Evolutionary conservation across 495 filamentous ascomycete species (phyloP).

Genomic region (Xylaria palmicola): DNA sequence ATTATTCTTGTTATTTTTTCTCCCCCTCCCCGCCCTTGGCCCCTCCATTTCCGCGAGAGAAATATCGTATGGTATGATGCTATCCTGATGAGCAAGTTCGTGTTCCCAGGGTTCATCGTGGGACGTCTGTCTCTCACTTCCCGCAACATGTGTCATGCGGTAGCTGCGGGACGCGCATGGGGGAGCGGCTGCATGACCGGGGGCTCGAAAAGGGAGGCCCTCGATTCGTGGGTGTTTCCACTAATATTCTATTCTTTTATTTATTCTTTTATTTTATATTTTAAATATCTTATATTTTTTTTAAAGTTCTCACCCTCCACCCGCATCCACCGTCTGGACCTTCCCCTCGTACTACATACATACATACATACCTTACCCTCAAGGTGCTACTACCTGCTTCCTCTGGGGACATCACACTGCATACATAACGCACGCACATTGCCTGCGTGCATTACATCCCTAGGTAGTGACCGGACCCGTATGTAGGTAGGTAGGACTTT

Average conservation of each 20-base stretch:
- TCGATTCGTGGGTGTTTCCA: no score
- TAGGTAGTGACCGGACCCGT: neutral
- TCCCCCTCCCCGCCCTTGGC: neutral
- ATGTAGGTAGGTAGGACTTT: neutral
- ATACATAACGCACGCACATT: neutral
- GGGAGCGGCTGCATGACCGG: no score
- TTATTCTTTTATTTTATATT: no score
- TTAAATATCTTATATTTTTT: neutral
- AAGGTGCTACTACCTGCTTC: neutral
- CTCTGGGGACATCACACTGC: no score
- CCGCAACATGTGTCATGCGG: neutral
- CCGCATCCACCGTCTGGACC: neutral
- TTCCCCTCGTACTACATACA: neutral
- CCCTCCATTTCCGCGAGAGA: no score
- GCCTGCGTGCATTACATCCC: neutral
- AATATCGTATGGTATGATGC: neutral
- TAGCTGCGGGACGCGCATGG: neutral
- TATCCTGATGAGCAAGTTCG: neutral
- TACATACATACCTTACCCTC: slow-evolving; percentile 6
- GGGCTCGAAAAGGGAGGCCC: no score
- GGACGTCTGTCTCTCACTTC: neutral
- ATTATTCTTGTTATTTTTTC: neutral
- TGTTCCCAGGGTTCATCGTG: neutral
- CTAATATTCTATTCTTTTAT: no score
- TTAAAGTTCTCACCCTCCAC: slow-evolving; percentile 7